Conservation (phyloP, 1,284 basidiomycete genomes). For the Malassezia furfur region DNA sequence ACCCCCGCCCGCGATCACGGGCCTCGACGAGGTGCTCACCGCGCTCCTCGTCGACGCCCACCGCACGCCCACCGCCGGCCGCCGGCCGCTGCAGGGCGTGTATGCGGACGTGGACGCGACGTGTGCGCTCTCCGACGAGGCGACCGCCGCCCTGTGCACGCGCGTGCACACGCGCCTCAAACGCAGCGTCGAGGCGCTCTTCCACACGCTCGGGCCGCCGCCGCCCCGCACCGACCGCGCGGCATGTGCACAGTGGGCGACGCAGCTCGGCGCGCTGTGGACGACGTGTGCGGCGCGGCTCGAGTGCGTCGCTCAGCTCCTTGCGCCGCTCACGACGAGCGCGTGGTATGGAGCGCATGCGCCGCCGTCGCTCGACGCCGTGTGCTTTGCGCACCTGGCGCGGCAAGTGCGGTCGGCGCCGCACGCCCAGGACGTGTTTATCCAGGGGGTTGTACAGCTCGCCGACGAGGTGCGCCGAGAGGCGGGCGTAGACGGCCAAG, state of each 20-base stretch:
- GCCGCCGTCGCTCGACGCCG: neutral
- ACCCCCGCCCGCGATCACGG: neutral
- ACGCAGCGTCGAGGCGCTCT: neutral
- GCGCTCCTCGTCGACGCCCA: neutral
- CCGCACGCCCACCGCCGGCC: neutral
- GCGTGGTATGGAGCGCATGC: neutral
- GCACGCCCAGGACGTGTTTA: neutral
- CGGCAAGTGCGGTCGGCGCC: neutral
- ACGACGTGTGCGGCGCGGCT: neutral
- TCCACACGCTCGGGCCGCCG: neutral
- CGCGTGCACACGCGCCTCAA: neutral
- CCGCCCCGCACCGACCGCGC: neutral
- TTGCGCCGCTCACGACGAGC: neutral
- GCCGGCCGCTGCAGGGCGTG: neutral
- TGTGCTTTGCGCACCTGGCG: slow-evolving; percentile 1
- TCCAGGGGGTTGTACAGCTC: neutral
- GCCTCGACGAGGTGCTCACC: neutral
- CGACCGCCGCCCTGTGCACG: neutral
- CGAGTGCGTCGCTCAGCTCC: neutral
- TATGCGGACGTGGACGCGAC: neutral
- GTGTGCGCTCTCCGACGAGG: neutral
- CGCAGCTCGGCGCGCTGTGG: neutral
- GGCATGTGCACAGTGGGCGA: neutral
- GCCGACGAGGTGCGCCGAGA: neutral
- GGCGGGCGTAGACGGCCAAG: no score